Percentiles rank a stretch among this genome's conserved stretches.
phyloP scores from a whole-genome alignment of 192 early-diverging fungal genomes.

The Glomus cerebriforme region DNA sequence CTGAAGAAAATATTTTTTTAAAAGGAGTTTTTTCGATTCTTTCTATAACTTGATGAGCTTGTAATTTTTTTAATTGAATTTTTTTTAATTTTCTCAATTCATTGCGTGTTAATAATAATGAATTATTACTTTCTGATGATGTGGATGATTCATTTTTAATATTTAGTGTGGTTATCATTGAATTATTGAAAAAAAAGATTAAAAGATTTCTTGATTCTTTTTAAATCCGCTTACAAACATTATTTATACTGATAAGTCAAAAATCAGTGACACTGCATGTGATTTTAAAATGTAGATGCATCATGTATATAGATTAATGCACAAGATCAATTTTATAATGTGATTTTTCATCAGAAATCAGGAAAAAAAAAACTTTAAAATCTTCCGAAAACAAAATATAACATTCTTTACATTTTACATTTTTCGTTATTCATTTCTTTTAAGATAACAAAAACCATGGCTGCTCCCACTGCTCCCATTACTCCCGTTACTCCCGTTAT shows the following conservation, averaged over 20 bases:
- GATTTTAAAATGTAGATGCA: not conserved
- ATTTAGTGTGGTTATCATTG: not conserved
- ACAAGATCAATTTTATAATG: too few relatives aligned
- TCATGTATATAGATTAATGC: too few relatives aligned
- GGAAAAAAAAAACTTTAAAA: too few relatives aligned
- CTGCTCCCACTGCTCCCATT: not conserved
- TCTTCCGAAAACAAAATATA: too few relatives aligned
- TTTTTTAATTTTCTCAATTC: constrained; percentile 3
- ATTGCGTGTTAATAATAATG: not conserved
- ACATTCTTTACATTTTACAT: too few relatives aligned
- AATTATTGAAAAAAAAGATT: not conserved
- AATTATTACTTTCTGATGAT: not conserved
- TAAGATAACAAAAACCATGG: not conserved
- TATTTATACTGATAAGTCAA: not conserved
- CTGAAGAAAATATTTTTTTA: constrained; percentile 16
- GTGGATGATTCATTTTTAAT: not conserved
- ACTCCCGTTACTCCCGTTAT: not conserved
- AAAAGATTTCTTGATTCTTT: not conserved
- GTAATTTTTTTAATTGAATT: constrained; percentile 18
- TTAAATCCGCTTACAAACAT: not conserved
- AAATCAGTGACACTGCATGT: not conserved
- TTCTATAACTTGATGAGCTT: constrained; percentile 27
- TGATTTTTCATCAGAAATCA: too few relatives aligned
- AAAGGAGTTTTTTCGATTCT: constrained; percentile 5
- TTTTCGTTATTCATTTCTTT: not conserved